These are phyloP conservation scores for Sugiyamaella marilandica DNA, from an alignment of 805 yeast species.

Conservation along the genomic window DNA sequence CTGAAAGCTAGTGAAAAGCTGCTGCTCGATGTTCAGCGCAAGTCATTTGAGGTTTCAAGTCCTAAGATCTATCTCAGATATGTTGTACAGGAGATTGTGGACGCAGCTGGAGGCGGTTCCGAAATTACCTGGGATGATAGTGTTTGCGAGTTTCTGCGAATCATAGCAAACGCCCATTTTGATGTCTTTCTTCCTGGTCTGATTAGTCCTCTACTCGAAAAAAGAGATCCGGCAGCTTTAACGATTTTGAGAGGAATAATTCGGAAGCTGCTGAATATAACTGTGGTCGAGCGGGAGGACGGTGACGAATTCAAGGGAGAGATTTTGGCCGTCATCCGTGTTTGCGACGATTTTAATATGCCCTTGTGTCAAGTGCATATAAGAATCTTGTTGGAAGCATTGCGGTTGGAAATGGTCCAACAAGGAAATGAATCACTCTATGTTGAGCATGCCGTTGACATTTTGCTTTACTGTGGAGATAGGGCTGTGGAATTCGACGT, in stretches of 20 bases:
- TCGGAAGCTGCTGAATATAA: constrained; percentile 3
- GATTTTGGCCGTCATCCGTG: constrained; percentile 6
- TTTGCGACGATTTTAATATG: constrained; percentile 15
- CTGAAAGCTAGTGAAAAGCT: constrained; percentile 19
- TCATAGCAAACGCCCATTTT: constrained; percentile 8
- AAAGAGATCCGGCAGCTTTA: background rate
- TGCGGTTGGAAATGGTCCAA: background rate
- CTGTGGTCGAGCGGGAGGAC: background rate
- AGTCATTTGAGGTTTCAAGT: constrained; percentile 14
- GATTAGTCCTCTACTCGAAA: constrained; percentile 17
- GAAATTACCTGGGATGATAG: constrained; percentile 10
- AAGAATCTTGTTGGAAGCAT: constrained; percentile 6
- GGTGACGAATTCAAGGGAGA: constrained; percentile 3
- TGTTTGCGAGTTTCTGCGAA: constrained; percentile 10
- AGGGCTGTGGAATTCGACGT: background rate
- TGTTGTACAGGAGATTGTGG: constrained; percentile 13
- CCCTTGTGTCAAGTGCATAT: constrained; percentile 20
- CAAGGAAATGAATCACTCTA: background rate
- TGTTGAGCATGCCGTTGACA: background rate
- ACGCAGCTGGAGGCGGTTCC: background rate
- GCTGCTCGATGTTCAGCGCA: constrained; percentile 22
- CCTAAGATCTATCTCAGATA: constrained; percentile 15
- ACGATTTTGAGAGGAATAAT: constrained; percentile 3
- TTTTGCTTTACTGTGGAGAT: background rate
- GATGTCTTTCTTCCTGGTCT: constrained; percentile 8